These are phyloP conservation scores for Cucurbita ficifolia DNA, from an alignment of 306 rosid genomes.

Conservation along the genomic window DNA sequence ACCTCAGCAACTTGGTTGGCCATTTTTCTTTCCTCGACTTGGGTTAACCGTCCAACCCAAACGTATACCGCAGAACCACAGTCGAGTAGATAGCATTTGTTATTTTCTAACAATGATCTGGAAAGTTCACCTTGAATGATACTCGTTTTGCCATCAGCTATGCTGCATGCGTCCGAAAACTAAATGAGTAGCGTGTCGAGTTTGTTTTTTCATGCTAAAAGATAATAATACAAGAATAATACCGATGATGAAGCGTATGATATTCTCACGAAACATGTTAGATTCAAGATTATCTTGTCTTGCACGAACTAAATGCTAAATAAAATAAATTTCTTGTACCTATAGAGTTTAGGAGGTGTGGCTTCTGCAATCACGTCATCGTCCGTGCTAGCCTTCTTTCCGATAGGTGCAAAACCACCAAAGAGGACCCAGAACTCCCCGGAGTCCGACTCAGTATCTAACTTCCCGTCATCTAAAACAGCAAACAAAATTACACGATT, in stretches of 20 bases:
- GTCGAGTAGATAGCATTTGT: constrained; percentile 75
- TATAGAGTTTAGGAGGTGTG: constrained; percentile 4
- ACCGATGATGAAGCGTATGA: background rate
- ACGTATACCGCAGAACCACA: constrained; percentile 77
- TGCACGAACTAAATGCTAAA: background rate
- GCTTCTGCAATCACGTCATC: constrained; percentile 8
- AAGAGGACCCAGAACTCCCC: constrained; percentile 16
- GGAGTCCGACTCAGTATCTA: constrained; percentile 6
- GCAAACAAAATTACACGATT: background rate
- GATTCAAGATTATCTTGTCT: background rate
- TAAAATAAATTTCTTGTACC: background rate
- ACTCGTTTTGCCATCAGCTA: constrained; percentile 51
- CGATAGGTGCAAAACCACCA: constrained; percentile 15
- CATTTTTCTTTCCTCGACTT: constrained; percentile 72
- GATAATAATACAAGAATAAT: background rate
- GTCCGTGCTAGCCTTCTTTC: constrained; percentile 7
- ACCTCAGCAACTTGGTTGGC: constrained; percentile 79
- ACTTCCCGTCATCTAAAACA: constrained; percentile 8
- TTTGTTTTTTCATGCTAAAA: background rate
- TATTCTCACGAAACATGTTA: background rate
- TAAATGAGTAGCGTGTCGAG: background rate
- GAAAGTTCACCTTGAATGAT: constrained; percentile 51
- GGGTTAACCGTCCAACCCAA: constrained; percentile 82
- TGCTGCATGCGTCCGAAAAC: constrained; percentile 3
- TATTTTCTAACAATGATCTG: constrained; percentile 58